A percentile compares a stretch with the other conserved stretches of the same genome.
These are phyloP conservation scores for Ilyonectria destructans DNA, from an alignment of 2,329 filamentous ascomycete species.

Conservation along the genomic window DNA sequence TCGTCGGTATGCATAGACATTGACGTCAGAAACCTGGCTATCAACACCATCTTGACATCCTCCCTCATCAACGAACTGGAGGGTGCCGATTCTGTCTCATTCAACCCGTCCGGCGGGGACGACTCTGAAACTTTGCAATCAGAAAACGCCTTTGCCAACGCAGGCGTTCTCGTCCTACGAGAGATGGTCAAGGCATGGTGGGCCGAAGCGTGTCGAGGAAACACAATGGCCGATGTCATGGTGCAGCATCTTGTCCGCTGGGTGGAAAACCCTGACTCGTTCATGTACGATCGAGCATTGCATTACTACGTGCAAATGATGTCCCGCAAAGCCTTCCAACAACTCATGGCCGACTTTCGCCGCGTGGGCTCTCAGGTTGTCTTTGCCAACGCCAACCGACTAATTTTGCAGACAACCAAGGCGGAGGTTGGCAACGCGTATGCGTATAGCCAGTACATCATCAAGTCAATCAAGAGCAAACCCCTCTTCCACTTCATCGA, in stretches of 20 bases:
- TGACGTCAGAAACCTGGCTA: constrained; percentile 92
- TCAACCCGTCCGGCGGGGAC: constrained; percentile 72
- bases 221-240: constrained; percentile 96
- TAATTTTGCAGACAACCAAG: constrained; percentile 96
- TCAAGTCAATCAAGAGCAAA: constrained; percentile 97
- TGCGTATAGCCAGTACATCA: constrained; percentile 96
- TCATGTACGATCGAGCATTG: constrained; percentile 93
- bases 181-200: constrained; percentile 99
- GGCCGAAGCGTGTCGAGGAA: constrained; percentile 91
- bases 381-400: constrained; percentile 91
- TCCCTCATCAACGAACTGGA: constrained; percentile 98
- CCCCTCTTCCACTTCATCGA: constrained; percentile 98
- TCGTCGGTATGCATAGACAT: constrained; percentile 97
- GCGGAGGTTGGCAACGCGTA: constrained; percentile 96
- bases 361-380: constrained; percentile 95
- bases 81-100: constrained; percentile 87
- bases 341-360: constrained; percentile 96
- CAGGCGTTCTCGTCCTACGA: constrained; percentile 89
- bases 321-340: constrained; percentile 96
- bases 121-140: constrained; percentile 76
- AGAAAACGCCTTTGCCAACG: constrained; percentile 93
- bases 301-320: constrained; percentile 99
- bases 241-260: constrained; percentile 97
- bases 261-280: constrained; percentile 94
- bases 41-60: constrained; percentile 97